Base-by-base conservation (phyloP, 257 asterid genomes). In the Thymus mandschuricus region DNA sequence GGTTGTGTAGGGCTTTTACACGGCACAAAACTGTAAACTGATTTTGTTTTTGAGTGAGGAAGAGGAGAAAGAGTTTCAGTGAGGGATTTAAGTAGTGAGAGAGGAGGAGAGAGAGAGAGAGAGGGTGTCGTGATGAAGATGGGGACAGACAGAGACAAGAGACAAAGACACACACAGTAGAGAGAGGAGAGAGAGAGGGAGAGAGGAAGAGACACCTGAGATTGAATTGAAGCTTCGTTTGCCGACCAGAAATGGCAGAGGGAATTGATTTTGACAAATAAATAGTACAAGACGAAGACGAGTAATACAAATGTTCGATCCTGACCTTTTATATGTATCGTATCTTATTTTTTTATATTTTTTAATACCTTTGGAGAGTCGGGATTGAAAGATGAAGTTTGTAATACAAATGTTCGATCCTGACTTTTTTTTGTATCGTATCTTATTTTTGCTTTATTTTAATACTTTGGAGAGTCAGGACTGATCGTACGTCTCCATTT, bases 231-330 rank as follows among this genome's bases (percentile, higher is more conserved):
- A 73, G 82, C 64, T 78, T 64, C 46, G 62, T 78, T 69, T 78
- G 76, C 79, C 82, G 79, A 78, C 78, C 82, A 73, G 78, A 78
- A 72, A 75, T 78, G 78, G 78, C 81, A 78, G 81, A 55, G 75
- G 55, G 78, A 73, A 73, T 78, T 77, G 81, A 78, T 72, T 63
- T 78, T 68, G 78, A 78, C 75, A 72, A 78, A 63, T 72, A n/a
- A n/a, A n/a, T n/a, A n/a, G n/a, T n/a, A n/a, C n/a, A n/a, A n/a
- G n/a, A n/a, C n/a, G n/a, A n/a, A n/a, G n/a, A n/a, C n/a, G n/a
- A n/a, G n/a, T n/a, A n/a, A n/a, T n/a, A n/a, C n/a, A n/a, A n/a
- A n/a, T n/a, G n/a, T n/a, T n/a, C n/a, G n/a, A n/a, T n/a, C n/a
- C n/a, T n/a, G n/a, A n/a, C n/a, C n/a, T n/a, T n/a, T n/a, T n/a